These are phyloP conservation scores for Alternaria brassicae DNA, from an alignment of 2,329 filamentous ascomycete species.

Conservation along the genomic window DNA sequence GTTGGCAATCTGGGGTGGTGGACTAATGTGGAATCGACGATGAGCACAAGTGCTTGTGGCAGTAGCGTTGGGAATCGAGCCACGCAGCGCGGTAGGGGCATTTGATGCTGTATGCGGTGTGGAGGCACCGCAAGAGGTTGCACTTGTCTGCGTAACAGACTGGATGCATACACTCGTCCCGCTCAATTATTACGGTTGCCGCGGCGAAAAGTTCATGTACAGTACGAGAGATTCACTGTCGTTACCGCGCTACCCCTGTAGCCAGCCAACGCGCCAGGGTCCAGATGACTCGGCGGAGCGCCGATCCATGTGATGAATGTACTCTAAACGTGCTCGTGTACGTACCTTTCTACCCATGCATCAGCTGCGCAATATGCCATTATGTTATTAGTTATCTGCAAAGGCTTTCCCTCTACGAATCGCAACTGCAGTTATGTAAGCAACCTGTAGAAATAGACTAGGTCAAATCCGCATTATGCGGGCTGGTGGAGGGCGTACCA, in stretches of 20 bases:
- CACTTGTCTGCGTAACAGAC: neutral
- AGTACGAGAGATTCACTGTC: neutral
- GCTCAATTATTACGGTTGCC: neutral
- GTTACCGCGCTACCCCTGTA: neutral
- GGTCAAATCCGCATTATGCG: too few relatives aligned
- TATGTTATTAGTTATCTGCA: neutral
- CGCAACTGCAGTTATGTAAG: neutral
- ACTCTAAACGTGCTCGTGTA: neutral
- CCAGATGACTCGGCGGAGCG: neutral
- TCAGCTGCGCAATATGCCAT: neutral
- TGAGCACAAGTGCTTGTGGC: neutral
- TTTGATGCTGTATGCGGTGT: neutral
- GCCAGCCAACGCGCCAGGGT: neutral
- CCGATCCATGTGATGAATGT: constrained; percentile 2
- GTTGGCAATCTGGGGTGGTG: neutral
- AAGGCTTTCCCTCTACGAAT: neutral
- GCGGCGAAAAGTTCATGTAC: neutral
- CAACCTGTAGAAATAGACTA: neutral
- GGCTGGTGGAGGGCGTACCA: neutral
- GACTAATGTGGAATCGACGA: neutral
- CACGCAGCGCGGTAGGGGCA: neutral
- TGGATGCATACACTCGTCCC: too few relatives aligned
- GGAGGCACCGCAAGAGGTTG: neutral
- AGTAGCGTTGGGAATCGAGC: neutral
- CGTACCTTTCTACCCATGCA: neutral